Conservation (phyloP, 2,329 filamentous ascomycete species). For the Pyricularia sp. region DNA sequence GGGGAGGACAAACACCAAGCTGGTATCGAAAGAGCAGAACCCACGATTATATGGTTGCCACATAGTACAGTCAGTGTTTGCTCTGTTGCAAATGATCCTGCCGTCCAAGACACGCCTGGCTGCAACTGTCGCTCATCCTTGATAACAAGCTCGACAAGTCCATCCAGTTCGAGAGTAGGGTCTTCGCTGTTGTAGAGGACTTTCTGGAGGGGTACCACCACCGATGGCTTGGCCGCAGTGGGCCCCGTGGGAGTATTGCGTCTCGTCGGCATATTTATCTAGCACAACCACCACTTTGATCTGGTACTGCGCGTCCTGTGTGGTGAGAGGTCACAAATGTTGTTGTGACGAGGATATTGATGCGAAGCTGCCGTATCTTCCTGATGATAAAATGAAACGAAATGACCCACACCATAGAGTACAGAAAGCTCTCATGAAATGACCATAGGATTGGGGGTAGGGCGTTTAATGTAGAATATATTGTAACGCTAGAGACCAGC, state of each 20-base stretch:
- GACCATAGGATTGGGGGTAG: neutral
- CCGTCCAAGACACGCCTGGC: slow-evolving; percentile 3
- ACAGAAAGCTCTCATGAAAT: neutral
- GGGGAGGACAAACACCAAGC: neutral
- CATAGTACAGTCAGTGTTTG: slow-evolving; percentile 3
- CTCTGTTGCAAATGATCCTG: neutral
- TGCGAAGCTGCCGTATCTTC: neutral
- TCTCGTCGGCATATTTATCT: neutral
- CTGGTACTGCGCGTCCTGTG: neutral
- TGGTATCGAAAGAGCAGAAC: neutral
- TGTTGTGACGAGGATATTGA: neutral
- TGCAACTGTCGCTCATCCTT: neutral
- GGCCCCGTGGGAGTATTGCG: neutral
- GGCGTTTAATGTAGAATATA: neutral
- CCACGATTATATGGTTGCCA: slow-evolving; percentile 2
- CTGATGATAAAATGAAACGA: neutral
- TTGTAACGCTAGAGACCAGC: neutral
- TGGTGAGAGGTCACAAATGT: neutral
- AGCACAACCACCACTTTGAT: neutral
- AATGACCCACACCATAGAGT: neutral
- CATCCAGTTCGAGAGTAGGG: slow-evolving; percentile 1
- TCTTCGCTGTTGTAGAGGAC: neutral
- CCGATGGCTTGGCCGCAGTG: neutral
- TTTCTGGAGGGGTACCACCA: slow-evolving; percentile 3
- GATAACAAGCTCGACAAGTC: neutral